phyloP scores from a whole-genome alignment of 371 early-diverging fungal genomes.

The Gilbertella persicaria region DNA sequence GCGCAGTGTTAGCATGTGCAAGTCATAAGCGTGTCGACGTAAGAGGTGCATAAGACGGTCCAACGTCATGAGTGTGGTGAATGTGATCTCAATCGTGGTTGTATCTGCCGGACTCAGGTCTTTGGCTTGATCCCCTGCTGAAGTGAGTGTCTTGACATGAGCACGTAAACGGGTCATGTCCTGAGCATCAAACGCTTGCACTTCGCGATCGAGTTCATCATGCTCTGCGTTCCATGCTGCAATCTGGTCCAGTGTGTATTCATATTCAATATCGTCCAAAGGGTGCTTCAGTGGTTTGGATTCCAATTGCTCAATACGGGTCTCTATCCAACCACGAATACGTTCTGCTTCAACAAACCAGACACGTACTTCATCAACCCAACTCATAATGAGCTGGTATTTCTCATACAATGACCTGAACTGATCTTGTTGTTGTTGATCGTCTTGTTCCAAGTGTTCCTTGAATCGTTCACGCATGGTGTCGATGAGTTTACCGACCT shows the following conservation, averaged over 20 bases:
- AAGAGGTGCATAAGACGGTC: conserved; percentile 47
- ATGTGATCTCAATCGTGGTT: conserved; percentile 56
- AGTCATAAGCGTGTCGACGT: conserved; percentile 38
- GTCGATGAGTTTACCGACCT: conserved; percentile 19
- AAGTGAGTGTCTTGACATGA: conserved; percentile 53
- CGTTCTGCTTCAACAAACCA: conserved; percentile 56
- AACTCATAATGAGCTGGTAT: conserved; percentile 33
- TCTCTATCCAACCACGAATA: conserved; percentile 47
- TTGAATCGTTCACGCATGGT: conserved; percentile 12
- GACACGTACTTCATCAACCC: conserved; percentile 54
- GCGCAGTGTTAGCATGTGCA: conserved; percentile 42
- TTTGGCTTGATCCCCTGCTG: conserved; percentile 14
- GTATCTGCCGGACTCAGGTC: conserved; percentile 58
- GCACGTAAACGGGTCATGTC: conserved; percentile 54
- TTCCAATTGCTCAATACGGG: conserved; percentile 33
- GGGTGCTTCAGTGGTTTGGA: conserved; percentile 22
- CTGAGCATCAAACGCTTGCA: conserved; percentile 39
- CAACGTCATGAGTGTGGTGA: conserved; percentile 49
- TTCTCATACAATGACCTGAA: conserved; percentile 27
- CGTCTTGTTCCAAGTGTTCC: conserved; percentile 8
- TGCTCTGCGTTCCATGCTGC: conserved; percentile 28
- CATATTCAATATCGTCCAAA: conserved; percentile 25
- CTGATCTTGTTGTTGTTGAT: conserved; percentile 2
- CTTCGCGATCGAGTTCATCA: conserved; percentile 7
- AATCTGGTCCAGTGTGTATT: conserved; percentile 28